Conservation (phyloP, 2,329 filamentous ascomycete species). For the Albifimbria verrucaria region DNA sequence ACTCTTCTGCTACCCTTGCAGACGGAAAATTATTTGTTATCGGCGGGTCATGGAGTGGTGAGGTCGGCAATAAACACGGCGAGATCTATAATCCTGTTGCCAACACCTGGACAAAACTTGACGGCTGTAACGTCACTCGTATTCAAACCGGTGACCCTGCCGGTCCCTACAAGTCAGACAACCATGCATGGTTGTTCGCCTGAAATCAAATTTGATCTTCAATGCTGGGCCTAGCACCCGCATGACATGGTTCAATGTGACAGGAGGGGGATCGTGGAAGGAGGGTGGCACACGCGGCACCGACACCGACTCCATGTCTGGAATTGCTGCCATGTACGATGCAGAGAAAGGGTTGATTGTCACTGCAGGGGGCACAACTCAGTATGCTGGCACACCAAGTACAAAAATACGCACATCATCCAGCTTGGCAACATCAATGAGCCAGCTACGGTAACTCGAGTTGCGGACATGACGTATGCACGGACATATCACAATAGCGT, state of each 20-base stretch:
- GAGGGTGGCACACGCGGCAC: constrained; percentile 39
- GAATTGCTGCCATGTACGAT: constrained; percentile 56
- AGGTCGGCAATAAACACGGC: constrained; percentile 45
- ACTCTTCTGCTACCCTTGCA: constrained; percentile 42
- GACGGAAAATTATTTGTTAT: constrained; percentile 54
- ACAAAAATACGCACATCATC: constrained; percentile 46
- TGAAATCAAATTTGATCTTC: constrained; percentile 46
- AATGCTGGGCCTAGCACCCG: constrained; percentile 49
- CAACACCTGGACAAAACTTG: constrained; percentile 37
- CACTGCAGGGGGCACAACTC: constrained; percentile 44
- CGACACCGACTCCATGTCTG: constrained; percentile 49
- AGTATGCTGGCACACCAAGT: constrained; percentile 40
- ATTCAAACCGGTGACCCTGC: constrained; percentile 49
- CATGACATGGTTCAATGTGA: constrained; percentile 54
- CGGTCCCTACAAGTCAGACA: constrained; percentile 39
- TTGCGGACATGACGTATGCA: constrained; percentile 26
- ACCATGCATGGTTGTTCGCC: constrained; percentile 23
- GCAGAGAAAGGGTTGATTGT: constrained; percentile 56
- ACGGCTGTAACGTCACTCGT: constrained; percentile 35
- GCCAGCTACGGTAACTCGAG: background rate
- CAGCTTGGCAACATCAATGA: constrained; percentile 32
- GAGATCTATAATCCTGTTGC: constrained; percentile 44
- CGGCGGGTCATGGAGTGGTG: constrained; percentile 50
- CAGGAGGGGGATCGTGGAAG: constrained; percentile 21
- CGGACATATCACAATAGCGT: constrained; percentile 44